Percentiles rank a stretch among this genome's conserved stretches.
Conservation (phyloP, 1,139 yeast species). For the Magnusiomyces paraingens region DNA sequence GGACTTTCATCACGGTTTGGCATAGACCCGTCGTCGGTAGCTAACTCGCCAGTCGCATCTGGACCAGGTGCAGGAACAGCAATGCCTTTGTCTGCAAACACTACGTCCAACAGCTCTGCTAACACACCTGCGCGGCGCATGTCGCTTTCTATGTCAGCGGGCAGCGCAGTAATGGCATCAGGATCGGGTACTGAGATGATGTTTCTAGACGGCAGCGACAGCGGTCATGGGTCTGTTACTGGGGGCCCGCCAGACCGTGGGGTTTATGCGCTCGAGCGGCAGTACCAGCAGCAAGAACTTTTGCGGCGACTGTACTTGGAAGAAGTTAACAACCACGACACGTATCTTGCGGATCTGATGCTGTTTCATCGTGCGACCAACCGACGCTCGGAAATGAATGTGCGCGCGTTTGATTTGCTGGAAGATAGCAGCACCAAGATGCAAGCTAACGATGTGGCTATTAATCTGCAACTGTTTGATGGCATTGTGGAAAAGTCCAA, state of each 20-base stretch:
- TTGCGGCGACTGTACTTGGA: neutral
- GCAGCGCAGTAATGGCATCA: constrained; percentile 1
- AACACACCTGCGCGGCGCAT: too few species aligned
- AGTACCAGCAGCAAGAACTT: neutral
- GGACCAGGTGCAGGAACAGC: neutral
- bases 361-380: constrained; percentile 32
- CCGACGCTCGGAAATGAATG: constrained; percentile 32
- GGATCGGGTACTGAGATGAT: neutral
- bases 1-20: neutral
- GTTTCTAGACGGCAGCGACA: too few species aligned
- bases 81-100: too few species aligned
- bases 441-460: constrained; percentile 55
- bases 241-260: too few species aligned
- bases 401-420: constrained; percentile 54
- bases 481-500: constrained; percentile 65
- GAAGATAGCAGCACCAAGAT: constrained; percentile 57
- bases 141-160: constrained; percentile 7
- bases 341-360: constrained; percentile 30
- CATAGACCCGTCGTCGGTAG: neutral
- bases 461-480: constrained; percentile 69
- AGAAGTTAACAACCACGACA: constrained; percentile 11
- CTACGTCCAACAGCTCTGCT: too few species aligned
- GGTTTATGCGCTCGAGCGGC: neutral
- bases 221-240: too few species aligned
- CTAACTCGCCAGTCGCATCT: neutral